Percentiles rank a stretch among this genome's conserved stretches.
These are phyloP conservation scores for Lecanicillium sp. DNA, from an alignment of 2,329 filamentous ascomycete genomes.

Conservation along the genomic window DNA sequence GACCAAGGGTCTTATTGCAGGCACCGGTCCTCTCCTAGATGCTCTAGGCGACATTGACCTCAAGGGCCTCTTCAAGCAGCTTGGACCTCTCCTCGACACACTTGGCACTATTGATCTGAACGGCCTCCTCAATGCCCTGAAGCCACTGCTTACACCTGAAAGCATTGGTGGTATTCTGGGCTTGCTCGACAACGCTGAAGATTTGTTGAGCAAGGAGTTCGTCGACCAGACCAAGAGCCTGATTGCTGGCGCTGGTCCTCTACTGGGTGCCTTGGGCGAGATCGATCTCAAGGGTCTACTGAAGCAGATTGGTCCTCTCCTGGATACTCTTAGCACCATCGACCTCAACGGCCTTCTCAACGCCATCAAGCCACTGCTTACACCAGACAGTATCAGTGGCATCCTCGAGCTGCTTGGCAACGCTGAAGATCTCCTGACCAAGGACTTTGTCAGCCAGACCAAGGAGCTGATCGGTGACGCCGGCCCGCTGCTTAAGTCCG, in stretches of 20 bases:
- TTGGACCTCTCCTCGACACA: constrained; percentile 22
- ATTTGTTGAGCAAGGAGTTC: constrained; percentile 18
- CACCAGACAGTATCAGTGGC: constrained; percentile 23
- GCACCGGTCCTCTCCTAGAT: constrained; percentile 27
- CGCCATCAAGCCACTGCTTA: constrained; percentile 26
- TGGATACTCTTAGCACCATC: constrained; percentile 22
- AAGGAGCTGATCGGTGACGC: constrained; percentile 9
- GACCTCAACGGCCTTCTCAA: constrained; percentile 27
- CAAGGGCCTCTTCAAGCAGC: constrained; percentile 20
- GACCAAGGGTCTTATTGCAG: constrained; percentile 29
- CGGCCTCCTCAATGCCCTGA: constrained; percentile 22
- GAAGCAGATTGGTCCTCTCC: constrained; percentile 19
- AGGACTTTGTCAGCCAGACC: constrained; percentile 7
- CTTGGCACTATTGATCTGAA: constrained; percentile 26
- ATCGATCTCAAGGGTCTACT: constrained; percentile 19
- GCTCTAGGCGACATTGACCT: constrained; percentile 29
- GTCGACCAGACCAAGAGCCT: constrained; percentile 20
- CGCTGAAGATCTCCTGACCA: constrained; percentile 23
- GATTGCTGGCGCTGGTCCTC: constrained; percentile 16
- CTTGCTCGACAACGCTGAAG: constrained; percentile 21
- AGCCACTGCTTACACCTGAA: constrained; percentile 25
- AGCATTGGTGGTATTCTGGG: constrained; percentile 25
- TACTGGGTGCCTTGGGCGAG: constrained; percentile 9
- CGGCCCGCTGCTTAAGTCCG: no score
- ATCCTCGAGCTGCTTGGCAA: constrained; percentile 27